Evolutionary conservation across 129 eudicot species (phyloP).

Genomic region (Flaveria robusta): DNA sequence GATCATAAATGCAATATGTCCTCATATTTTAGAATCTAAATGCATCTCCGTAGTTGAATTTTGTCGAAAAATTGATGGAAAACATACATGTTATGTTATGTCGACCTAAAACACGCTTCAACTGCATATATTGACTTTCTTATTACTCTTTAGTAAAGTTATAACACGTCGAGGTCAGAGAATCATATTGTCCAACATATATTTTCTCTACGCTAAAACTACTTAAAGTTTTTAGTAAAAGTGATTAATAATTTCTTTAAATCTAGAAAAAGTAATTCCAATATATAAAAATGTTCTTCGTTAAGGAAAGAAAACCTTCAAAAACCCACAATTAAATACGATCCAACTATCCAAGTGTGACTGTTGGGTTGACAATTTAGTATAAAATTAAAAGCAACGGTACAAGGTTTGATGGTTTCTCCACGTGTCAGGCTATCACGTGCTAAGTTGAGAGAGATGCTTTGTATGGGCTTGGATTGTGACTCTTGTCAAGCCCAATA

Average conservation of each 20-base stretch:
- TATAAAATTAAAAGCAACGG: neutral
- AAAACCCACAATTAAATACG: no score
- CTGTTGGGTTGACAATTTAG: neutral
- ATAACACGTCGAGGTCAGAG: neutral
- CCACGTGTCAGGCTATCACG: slow-evolving; percentile 1
- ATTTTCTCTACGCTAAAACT: no score
- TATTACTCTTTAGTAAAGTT: neutral
- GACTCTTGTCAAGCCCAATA: no score
- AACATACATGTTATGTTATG: neutral
- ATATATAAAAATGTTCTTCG: no score
- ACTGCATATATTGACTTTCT: neutral
- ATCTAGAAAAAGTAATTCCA: no score
- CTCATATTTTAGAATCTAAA: slow-evolving; percentile 11
- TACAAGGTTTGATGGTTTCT: neutral
- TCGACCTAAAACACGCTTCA: neutral
- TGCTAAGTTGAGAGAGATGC: neutral
- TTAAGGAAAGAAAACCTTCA: no score
- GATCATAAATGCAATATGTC: slow-evolving; percentile 14
- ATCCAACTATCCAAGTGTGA: neutral
- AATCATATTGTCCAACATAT: neutral
- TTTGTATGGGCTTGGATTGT: no score
- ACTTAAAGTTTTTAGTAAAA: no score
- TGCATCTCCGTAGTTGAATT: neutral
- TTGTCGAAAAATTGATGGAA: neutral
- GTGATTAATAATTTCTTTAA: no score